Conservation (phyloP, 2,329 filamentous ascomycete genomes). For the Colletotrichum coccodes region DNA sequence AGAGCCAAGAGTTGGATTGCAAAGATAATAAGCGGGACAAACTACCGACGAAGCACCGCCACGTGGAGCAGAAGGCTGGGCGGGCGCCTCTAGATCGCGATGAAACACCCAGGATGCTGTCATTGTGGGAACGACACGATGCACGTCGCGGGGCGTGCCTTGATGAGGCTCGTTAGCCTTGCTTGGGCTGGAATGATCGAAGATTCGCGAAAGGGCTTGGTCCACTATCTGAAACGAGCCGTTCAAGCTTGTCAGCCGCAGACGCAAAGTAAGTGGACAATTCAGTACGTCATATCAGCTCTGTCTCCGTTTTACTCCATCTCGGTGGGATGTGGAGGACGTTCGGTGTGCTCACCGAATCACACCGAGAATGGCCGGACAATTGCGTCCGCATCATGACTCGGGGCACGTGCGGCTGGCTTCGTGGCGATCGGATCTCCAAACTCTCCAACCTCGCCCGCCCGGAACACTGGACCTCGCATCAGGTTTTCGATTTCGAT, state of each 20-base stretch:
- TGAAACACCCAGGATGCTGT: not conserved
- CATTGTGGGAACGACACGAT: not conserved
- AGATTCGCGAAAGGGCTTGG: not conserved
- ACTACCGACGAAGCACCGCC: not conserved
- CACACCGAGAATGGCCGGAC: not conserved
- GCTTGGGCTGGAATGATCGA: not conserved
- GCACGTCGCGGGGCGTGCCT: not conserved
- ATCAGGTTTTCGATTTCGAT: not conserved
- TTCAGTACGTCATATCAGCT: constrained; percentile 12
- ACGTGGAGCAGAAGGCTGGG: too few relatives aligned
- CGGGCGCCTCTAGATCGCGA: not conserved
- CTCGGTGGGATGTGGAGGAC: not conserved
- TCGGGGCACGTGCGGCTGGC: not conserved
- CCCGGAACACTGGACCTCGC: constrained; percentile 1
- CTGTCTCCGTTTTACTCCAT: not conserved
- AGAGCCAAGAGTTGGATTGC: not conserved
- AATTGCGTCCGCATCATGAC: not conserved
- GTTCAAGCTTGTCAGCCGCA: not conserved
- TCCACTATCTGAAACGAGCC: not conserved
- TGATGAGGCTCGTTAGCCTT: not conserved
- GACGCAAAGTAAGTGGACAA: not conserved
- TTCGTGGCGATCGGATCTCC: not conserved
- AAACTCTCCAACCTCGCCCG: not conserved
- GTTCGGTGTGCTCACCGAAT: not conserved
- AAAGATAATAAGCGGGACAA: too few relatives aligned